Conservation (phyloP, 176 grass and related monocot species). For the Rhipidocladum racemiflorum region DNA sequence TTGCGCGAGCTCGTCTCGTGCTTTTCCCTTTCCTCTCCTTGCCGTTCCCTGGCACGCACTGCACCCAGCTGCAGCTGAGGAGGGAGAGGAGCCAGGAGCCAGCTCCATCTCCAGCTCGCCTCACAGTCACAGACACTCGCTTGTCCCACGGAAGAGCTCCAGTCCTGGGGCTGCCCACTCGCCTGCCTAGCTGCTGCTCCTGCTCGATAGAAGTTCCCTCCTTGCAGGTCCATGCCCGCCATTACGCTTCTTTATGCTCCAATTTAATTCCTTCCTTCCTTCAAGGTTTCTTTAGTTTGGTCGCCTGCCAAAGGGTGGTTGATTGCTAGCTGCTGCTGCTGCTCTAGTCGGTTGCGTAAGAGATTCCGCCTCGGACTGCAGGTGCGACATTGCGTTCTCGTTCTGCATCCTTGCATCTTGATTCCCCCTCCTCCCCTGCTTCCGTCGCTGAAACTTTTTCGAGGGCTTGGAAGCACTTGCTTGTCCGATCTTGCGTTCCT, state of each 20-base stretch:
- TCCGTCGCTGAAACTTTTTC: conserved; percentile 3
- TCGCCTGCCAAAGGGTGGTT: not conserved
- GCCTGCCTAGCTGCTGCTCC: not conserved
- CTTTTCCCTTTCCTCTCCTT: not conserved
- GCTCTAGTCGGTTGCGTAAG: not conserved
- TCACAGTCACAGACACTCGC: no score
- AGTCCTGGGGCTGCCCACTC: not conserved
- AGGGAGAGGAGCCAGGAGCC: conserved; percentile 7
- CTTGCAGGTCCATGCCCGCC: not conserved
- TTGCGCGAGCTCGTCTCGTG: not conserved
- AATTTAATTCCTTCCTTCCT: not conserved
- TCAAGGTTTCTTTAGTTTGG: not conserved
- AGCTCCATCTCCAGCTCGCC: not conserved
- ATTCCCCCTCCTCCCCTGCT: not conserved
- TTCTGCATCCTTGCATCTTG: not conserved
- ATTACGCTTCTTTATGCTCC: not conserved
- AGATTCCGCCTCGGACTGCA: not conserved
- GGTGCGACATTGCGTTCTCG: not conserved
- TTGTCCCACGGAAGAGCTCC: not conserved
- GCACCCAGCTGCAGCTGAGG: conserved; percentile 14
- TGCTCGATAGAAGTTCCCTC: conserved; percentile 14
- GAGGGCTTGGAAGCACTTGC: conserved; percentile 36
- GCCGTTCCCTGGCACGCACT: not conserved
- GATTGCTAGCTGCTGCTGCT: not conserved
- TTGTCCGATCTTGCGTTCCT: conserved; percentile 31